Base-by-base conservation (phyloP, 106 monocot genomes). In the Dactylorhiza incarnata region DNA sequence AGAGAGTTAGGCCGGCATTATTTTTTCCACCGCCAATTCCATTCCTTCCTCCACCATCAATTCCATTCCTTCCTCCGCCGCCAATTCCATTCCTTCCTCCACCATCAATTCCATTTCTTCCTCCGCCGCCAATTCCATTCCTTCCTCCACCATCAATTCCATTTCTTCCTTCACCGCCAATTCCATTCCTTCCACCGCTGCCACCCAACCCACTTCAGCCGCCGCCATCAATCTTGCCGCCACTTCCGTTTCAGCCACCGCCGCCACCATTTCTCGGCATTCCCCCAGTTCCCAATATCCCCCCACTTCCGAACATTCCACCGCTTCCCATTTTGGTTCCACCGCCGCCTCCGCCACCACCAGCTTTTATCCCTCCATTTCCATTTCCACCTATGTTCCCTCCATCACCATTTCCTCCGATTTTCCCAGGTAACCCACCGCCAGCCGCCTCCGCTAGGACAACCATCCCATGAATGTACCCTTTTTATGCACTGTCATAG, bases 281-380 rank as follows among this genome's bases (percentile, higher is more conserved):
- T 76, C 68, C 71, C 1, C 26, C 24, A 44, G 56, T 49, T 61
- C 76, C 15, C 44, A 70, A 37, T 26, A 66, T 37, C 14, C 73
- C 80, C 20, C 75, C 71, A 2, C 72, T 79, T 37, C 79, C 86
- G n/a, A 65, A 76, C 0, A 24, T 77, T 8, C 86, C 86, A 20
- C 79, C 82, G 37, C 37, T 59, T 59, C 58, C 58, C 2, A 19
- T 8, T 22, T 22, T 59, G 7, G 58, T 9, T 9, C 19, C 68
- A 3, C 29, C 66, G 37, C 13, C 26, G 26, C 12, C 66, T 0
- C 66, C 66, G 23, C 66, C 66, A 4, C 29, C 66, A 14, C 20
- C 58, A 19, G n/a, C 7, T 59, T 20, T 59, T 19, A 19, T 59
- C 58, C 58, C 58, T 59, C 58, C 58, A 59, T 59, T 59, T 1